These are phyloP conservation scores for Osmanthus fragrans DNA, from an alignment of 257 asterid species.

Conservation along the genomic window DNA sequence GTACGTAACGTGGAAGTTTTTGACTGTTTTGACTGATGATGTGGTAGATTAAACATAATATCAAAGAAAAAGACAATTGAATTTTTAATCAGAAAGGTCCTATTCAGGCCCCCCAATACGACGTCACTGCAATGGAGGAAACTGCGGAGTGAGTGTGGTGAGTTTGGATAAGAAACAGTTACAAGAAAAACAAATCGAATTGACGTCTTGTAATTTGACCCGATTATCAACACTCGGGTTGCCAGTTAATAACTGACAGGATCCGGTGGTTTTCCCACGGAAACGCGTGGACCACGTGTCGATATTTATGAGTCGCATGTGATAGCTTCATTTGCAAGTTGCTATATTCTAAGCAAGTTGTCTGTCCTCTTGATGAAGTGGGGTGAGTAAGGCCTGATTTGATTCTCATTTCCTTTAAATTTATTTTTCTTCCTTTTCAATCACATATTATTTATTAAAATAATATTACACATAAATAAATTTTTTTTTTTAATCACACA, in stretches of 20 bases:
- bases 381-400: no score
- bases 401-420: no score
- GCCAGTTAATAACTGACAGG: conserved; percentile 24
- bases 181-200: neutral
- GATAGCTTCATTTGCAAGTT: no score
- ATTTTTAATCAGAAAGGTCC: neutral
- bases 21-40: neutral
- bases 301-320: no score
- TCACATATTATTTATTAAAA: no score
- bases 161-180: conserved; percentile 2
- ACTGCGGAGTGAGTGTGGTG: neutral
- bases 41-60: no score
- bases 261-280: conserved; percentile 24
- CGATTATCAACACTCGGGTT: neutral
- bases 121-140: neutral
- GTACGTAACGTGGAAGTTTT: no score
- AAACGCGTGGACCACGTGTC: conserved; percentile 37
- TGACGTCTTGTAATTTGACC: neutral
- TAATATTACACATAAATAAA: no score
- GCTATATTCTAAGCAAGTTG: no score
- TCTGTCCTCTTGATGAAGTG: no score
- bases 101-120: neutral
- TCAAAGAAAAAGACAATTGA: neutral
- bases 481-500: no score
- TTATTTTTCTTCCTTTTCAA: no score